A percentile compares a stretch with the other conserved stretches of the same genome.
Conservation (phyloP, 257 asterid species). For the Gentiana straminea region DNA sequence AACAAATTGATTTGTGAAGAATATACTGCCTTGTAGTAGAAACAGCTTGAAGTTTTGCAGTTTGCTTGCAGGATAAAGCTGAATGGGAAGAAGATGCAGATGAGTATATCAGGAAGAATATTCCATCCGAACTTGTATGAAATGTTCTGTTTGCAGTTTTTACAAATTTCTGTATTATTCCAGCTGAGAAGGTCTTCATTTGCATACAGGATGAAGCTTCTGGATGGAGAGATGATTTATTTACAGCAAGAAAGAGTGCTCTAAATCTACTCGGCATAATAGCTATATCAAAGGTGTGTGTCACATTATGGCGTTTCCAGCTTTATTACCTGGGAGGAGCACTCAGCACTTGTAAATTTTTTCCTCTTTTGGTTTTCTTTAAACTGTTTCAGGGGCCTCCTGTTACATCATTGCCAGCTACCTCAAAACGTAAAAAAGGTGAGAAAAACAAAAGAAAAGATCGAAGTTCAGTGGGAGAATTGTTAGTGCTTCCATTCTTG, state of each 20-base stretch:
- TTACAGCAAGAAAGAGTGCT: constrained; percentile 41
- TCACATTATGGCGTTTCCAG: background rate
- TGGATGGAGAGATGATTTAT: constrained; percentile 33
- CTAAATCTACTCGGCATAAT: constrained; percentile 34
- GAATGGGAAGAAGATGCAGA: constrained; percentile 42
- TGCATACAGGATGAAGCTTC: constrained; percentile 28
- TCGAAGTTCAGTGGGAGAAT: constrained; percentile 29
- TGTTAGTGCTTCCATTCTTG: constrained; percentile 35
- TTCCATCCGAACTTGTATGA: constrained; percentile 32
- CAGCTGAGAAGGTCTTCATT: background rate
- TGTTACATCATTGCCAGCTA: constrained; percentile 12
- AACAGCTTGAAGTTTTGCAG: background rate
- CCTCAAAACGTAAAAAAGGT: constrained; percentile 43
- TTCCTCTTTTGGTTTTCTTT: too few species aligned
- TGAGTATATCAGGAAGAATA: constrained; percentile 36
- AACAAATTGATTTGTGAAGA: too few species aligned
- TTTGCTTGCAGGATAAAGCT: constrained; percentile 17
- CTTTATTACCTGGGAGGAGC: constrained; percentile 5
- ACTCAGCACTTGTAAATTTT: background rate
- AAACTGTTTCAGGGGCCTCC: constrained; percentile 30
- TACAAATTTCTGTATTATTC: background rate
- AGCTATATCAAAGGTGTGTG: constrained; percentile 26
- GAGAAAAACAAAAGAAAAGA: constrained; percentile 24
- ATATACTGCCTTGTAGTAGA: background rate
- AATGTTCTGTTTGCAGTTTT: constrained; percentile 2